Evolutionary conservation across 1,284 basidiomycete genomes (phyloP).

Genomic region (Butyriboletus regius): DNA sequence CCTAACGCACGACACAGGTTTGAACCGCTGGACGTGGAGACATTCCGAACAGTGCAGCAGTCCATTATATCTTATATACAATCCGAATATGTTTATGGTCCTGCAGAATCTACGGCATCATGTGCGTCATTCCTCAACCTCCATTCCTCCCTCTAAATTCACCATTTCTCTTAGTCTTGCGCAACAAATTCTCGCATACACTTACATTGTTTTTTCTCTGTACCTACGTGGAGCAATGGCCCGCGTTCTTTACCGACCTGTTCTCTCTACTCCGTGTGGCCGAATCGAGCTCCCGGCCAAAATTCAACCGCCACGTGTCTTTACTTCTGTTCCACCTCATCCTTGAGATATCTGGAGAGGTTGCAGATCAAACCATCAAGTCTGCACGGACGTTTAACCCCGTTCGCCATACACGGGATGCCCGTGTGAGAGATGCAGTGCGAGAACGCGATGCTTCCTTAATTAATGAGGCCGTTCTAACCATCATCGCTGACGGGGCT

Average conservation of each 20-base stretch:
- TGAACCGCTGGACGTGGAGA: slow-evolving; percentile 60
- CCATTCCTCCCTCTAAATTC: slow-evolving; percentile 4
- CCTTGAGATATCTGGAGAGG: slow-evolving; percentile 85
- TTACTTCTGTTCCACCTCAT: slow-evolving; percentile 82
- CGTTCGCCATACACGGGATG: slow-evolving; percentile 71
- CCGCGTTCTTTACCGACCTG: slow-evolving; percentile 72
- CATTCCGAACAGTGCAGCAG: slow-evolving; percentile 64
- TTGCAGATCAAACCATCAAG: slow-evolving; percentile 85
- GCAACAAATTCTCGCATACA: slow-evolving; percentile 98
- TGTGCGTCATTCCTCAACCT: slow-evolving; percentile 47
- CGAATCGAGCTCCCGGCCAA: slow-evolving; percentile 47
- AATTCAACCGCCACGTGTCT: slow-evolving; percentile 73
- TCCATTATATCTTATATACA: slow-evolving; percentile 68
- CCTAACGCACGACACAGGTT: slow-evolving; percentile 41
- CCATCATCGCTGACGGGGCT: slow-evolving; percentile 71
- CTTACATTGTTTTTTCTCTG: slow-evolving; percentile 89
- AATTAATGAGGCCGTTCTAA: slow-evolving; percentile 83
- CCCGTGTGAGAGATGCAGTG: slow-evolving; percentile 79
- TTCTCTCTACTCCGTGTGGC: slow-evolving; percentile 65
- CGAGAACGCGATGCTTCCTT: slow-evolving; percentile 79
- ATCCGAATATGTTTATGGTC: slow-evolving; percentile 70
- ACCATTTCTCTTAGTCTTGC: slow-evolving; percentile 51
- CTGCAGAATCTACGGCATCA: slow-evolving; percentile 63
- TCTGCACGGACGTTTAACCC: slow-evolving; percentile 66
- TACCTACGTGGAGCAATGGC: slow-evolving; percentile 79